A percentile compares a stretch with the other conserved stretches of the same genome.
phyloP scores from a whole-genome alignment of 2,329 filamentous ascomycete species.

The Aspergillus pseudoglaucus region DNA sequence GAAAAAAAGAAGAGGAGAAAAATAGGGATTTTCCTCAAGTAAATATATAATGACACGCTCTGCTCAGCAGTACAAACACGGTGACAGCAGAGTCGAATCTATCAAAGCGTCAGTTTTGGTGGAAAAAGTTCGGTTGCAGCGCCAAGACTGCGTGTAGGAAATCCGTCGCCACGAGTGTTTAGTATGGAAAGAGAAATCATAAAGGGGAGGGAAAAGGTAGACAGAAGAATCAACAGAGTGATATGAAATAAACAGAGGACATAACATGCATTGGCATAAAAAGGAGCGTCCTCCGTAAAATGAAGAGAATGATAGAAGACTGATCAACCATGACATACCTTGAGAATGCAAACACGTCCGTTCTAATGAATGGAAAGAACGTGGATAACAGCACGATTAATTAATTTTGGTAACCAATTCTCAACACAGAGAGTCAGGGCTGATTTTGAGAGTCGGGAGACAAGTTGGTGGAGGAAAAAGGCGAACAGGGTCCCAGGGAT shows the following conservation, averaged over 20 bases:
- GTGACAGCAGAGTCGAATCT: background rate
- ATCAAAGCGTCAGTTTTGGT: conserved; percentile 7
- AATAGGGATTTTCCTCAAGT: background rate
- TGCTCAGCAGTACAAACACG: background rate
- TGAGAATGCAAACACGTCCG: background rate
- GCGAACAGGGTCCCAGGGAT: background rate
- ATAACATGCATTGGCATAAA: background rate
- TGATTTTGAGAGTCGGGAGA: background rate
- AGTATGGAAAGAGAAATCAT: background rate
- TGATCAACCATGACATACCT: conserved; percentile 1
- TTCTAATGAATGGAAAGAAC: background rate
- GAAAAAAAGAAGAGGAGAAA: background rate
- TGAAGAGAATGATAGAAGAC: background rate
- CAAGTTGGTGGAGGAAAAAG: background rate
- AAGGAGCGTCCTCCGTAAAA: background rate
- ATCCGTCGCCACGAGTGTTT: background rate
- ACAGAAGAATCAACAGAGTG: background rate
- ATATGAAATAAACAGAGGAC: background rate
- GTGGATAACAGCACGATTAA: background rate
- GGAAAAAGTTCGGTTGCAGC: conserved; percentile 8
- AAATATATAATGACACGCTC: too few species aligned
- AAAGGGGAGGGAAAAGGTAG: background rate
- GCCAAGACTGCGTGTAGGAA: conserved; percentile 4
- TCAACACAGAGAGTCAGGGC: background rate
- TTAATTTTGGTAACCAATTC: background rate